A percentile compares a stretch with the other conserved stretches of the same genome.
phyloP scores from a whole-genome alignment of 352 stramenopile species.

The Globisporangium heterothallicum region DNA sequence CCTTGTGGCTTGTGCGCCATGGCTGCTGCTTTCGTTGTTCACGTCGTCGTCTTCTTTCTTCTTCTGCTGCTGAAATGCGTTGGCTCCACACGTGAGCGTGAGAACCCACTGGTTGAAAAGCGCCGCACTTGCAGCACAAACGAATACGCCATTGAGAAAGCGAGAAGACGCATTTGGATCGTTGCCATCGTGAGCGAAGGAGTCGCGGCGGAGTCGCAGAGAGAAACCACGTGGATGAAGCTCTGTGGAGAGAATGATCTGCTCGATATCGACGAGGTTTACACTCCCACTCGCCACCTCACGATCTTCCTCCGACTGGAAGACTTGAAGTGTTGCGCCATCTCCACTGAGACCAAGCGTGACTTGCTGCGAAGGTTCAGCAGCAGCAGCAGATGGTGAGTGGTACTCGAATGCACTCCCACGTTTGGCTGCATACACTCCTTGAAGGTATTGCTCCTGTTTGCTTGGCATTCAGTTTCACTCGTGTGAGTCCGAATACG shows the following conservation, averaged over 20 bases:
- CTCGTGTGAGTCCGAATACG: too few relatives aligned
- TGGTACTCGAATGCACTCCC: conserved; percentile 15
- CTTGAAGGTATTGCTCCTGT: conserved; percentile 12
- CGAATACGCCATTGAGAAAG: too few relatives aligned
- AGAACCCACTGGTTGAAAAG: conserved; percentile 29
- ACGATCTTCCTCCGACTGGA: too few relatives aligned
- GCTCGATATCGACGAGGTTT: conserved; percentile 4
- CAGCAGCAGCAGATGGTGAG: background rate
- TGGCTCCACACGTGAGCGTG: conserved; percentile 28
- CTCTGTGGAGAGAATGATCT: background rate
- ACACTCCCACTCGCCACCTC: conserved; percentile 2
- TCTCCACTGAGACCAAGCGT: conserved; percentile 3
- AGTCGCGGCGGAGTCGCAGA: too few relatives aligned
- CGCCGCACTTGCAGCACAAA: conserved; percentile 1
- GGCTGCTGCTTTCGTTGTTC: too few relatives aligned
- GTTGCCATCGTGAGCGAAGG: too few relatives aligned
- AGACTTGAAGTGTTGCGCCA: background rate
- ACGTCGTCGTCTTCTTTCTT: background rate
- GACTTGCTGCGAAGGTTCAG: background rate
- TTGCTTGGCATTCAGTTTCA: background rate
- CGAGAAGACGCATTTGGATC: too few relatives aligned
- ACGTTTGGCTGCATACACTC: conserved; percentile 27
- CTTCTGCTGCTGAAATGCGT: conserved; percentile 31
- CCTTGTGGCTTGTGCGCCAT: background rate
- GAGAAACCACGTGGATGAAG: too few relatives aligned